phyloP scores from a whole-genome alignment of 1,139 yeast species.

The Taphrina communis region DNA sequence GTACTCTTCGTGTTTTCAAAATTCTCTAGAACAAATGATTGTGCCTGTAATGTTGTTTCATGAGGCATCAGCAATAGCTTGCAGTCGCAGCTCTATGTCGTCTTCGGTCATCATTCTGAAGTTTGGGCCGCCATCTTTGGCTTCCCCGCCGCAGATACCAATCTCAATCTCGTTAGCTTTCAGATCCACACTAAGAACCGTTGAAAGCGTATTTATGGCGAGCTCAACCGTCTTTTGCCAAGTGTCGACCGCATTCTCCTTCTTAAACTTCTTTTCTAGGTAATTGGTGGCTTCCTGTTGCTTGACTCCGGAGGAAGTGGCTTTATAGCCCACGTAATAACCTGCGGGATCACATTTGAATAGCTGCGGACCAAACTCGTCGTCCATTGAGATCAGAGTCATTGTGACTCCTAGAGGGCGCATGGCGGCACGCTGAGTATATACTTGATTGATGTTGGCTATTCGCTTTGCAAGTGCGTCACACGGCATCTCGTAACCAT shows the following conservation, averaged over 20 bases:
- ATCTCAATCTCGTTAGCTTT: slow-evolving; percentile 91
- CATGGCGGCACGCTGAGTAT: slow-evolving; percentile 99
- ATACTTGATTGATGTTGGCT: slow-evolving; percentile 93
- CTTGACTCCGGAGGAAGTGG: slow-evolving; percentile 94
- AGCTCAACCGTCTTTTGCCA: slow-evolving; percentile 90
- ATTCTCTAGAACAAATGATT: neutral
- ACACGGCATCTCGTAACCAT: slow-evolving; percentile 96
- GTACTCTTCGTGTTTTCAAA: no score
- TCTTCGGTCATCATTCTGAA: slow-evolving; percentile 78
- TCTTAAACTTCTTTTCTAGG: slow-evolving; percentile 86
- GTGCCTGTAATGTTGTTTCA: neutral
- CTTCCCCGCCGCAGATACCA: slow-evolving; percentile 75
- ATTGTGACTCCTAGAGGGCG: slow-evolving; percentile 70
- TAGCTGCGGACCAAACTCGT: slow-evolving; percentile 85
- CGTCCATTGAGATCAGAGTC: slow-evolving; percentile 86
- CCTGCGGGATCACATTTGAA: slow-evolving; percentile 98
- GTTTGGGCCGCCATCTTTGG: slow-evolving; percentile 37
- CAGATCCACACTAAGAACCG: slow-evolving; percentile 88
- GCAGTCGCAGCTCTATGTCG: slow-evolving; percentile 91
- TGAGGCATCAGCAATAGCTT: slow-evolving; percentile 94
- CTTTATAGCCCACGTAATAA: slow-evolving; percentile 87
- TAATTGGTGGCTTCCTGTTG: slow-evolving; percentile 94
- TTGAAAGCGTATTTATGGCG: slow-evolving; percentile 83
- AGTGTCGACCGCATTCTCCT: slow-evolving; percentile 60
- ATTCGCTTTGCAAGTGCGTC: slow-evolving; percentile 91